Conservation (phyloP, 2,329 filamentous ascomycete genomes). For the Pseudogymnoascus sp. region DNA sequence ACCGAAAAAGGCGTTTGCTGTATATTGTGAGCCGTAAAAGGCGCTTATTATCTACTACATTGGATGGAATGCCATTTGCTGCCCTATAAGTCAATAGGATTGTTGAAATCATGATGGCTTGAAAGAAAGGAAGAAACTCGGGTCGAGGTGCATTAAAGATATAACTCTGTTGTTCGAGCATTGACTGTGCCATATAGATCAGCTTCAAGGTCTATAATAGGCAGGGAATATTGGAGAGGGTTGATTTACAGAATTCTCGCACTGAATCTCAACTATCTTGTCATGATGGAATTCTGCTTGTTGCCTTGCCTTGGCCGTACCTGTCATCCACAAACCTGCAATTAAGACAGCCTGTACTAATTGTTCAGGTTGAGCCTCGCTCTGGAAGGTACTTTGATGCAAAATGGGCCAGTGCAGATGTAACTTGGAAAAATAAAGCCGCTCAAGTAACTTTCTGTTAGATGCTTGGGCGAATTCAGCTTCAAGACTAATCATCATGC, state of each 20-base stretch:
- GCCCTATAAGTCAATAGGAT: neutral
- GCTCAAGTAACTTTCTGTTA: neutral
- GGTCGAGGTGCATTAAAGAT: neutral
- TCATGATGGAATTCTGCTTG: neutral
- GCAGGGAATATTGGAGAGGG: neutral
- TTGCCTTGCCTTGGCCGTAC: neutral
- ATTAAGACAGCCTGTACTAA: neutral
- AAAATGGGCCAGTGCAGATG: neutral
- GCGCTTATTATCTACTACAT: neutral
- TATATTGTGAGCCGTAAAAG: neutral
- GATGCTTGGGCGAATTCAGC: neutral
- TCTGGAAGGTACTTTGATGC: neutral
- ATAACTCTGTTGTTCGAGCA: neutral
- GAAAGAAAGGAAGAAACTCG: neutral
- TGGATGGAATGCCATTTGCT: neutral
- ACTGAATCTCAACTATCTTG: neutral
- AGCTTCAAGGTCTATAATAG: neutral
- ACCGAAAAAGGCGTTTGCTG: neutral
- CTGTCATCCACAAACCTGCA: conserved; percentile 1
- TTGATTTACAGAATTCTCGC: neutral
- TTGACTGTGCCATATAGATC: neutral
- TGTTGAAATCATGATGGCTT: neutral
- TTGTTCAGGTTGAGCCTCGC: neutral
- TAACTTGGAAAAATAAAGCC: neutral
- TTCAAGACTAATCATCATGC: neutral